A percentile compares a stretch with the other conserved stretches of the same genome.
These are phyloP conservation scores for Chaetomium fimeti DNA, from an alignment of 495 filamentous ascomycete species.

Conservation along the genomic window DNA sequence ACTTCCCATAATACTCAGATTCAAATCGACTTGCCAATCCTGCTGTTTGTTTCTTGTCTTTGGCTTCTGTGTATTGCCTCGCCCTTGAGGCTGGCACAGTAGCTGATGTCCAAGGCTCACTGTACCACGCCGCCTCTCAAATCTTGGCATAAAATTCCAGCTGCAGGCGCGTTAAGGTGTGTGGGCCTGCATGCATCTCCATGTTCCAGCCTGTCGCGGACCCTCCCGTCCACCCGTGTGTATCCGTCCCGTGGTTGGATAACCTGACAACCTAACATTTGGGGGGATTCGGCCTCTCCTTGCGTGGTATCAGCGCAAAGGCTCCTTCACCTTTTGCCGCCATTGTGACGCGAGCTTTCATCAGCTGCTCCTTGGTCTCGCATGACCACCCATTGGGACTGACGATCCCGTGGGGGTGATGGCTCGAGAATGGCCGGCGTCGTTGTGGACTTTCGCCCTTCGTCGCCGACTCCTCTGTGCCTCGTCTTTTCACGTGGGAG, in stretches of 20 bases:
- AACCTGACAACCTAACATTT: too few relatives aligned
- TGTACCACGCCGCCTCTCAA: background rate
- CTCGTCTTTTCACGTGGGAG: background rate
- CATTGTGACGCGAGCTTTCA: constrained; percentile 34
- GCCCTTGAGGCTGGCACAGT: too few relatives aligned
- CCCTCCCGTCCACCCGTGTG: too few relatives aligned
- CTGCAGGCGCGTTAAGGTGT: constrained; percentile 16
- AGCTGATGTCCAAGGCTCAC: too few relatives aligned
- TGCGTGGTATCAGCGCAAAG: background rate
- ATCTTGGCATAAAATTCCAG: constrained; percentile 6
- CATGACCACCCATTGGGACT: too few relatives aligned
- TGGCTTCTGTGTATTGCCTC: too few relatives aligned
- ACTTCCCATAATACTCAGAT: too few relatives aligned
- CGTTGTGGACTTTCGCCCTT: too few relatives aligned
- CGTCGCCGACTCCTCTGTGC: background rate
- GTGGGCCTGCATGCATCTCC: background rate
- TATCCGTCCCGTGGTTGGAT: background rate
- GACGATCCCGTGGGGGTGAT: too few relatives aligned
- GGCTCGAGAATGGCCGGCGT: too few relatives aligned
- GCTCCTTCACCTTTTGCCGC: constrained; percentile 31
- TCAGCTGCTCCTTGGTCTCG: constrained; percentile 1
- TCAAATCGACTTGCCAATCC: too few relatives aligned
- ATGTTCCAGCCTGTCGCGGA: background rate
- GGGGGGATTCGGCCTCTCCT: background rate
- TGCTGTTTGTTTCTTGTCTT: too few relatives aligned